These are phyloP conservation scores for Cucurbitaria berberidis DNA, from an alignment of 2,329 filamentous ascomycete species.

Conservation along the genomic window DNA sequence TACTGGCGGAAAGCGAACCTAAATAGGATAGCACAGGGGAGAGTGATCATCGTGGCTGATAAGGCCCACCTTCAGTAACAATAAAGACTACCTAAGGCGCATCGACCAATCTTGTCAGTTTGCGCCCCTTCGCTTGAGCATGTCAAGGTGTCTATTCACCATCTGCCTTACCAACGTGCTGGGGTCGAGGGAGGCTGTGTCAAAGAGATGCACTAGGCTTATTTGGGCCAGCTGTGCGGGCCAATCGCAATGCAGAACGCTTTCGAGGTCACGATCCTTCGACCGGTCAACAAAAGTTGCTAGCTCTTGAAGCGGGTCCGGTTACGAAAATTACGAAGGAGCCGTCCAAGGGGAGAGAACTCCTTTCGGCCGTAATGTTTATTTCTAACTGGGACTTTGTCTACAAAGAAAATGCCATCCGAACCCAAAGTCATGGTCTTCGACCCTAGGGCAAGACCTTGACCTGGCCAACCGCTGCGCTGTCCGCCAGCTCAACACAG, in stretches of 20 bases:
- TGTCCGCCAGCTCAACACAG: too few relatives aligned
- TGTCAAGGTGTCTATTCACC: not conserved
- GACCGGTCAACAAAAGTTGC: not conserved
- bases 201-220: constrained; percentile 14
- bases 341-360: too few relatives aligned
- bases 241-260: constrained; percentile 29
- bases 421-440: too few relatives aligned
- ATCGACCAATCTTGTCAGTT: not conserved
- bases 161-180: not conserved
- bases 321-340: too few relatives aligned
- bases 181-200: not conserved
- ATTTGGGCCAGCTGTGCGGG: constrained; percentile 17
- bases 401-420: too few relatives aligned
- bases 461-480: too few relatives aligned
- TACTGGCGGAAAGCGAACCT: constrained; percentile 7
- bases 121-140: not conserved
- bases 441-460: too few relatives aligned
- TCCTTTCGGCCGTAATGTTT: too few relatives aligned
- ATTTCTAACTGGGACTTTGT: too few relatives aligned
- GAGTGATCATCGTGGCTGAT: constrained; percentile 7
- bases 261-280: too few relatives aligned
- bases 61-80: not conserved
- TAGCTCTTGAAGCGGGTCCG: too few relatives aligned
- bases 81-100: not conserved
- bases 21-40: constrained; percentile 1